These are phyloP conservation scores for Hyaloscypha hepaticicola DNA, from an alignment of 495 filamentous ascomycete species.

Conservation along the genomic window DNA sequence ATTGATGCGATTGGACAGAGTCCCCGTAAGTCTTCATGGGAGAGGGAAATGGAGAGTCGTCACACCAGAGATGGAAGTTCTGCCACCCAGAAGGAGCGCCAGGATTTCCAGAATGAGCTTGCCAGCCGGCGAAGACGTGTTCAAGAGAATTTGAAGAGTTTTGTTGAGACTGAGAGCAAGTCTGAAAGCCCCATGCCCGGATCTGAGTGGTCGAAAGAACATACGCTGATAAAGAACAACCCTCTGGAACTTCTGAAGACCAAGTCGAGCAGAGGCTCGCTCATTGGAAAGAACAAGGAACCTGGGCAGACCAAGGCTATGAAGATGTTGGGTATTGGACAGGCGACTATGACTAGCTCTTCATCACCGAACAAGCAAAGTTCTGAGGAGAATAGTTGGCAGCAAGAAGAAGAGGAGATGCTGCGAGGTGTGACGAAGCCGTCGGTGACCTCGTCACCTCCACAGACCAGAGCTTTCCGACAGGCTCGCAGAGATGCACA, in stretches of 20 bases:
- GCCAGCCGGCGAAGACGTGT: slow-evolving; percentile 74
- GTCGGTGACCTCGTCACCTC: slow-evolving; percentile 23
- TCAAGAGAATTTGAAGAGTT: slow-evolving; percentile 75
- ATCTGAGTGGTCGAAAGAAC: slow-evolving; percentile 38
- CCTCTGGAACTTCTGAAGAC: slow-evolving; percentile 67
- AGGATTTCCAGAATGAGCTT: slow-evolving; percentile 79
- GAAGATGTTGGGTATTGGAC: slow-evolving; percentile 69
- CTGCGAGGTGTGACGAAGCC: slow-evolving; percentile 39
- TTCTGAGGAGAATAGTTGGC: slow-evolving; percentile 43
- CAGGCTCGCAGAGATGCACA: slow-evolving; percentile 54
- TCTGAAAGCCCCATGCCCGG: slow-evolving; percentile 50
- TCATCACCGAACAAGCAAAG: slow-evolving; percentile 43
- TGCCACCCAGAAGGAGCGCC: slow-evolving; percentile 63
- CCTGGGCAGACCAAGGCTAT: slow-evolving; percentile 58
- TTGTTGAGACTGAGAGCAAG: slow-evolving; percentile 64
- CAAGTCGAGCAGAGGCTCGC: slow-evolving; percentile 62
- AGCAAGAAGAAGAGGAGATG: slow-evolving; percentile 46
- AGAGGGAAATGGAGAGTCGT: slow-evolving; percentile 37
- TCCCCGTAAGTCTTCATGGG: slow-evolving; percentile 31
- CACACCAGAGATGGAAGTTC: slow-evolving; percentile 51
- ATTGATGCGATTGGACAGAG: slow-evolving; percentile 20
- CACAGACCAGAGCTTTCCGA: slow-evolving; percentile 42
- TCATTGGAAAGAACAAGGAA: slow-evolving; percentile 45
- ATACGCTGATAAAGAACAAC: slow-evolving; percentile 39
- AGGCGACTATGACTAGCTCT: slow-evolving; percentile 50